phyloP scores from a whole-genome alignment of 1,284 basidiomycete genomes.

The Papiliotrema flavescens region DNA sequence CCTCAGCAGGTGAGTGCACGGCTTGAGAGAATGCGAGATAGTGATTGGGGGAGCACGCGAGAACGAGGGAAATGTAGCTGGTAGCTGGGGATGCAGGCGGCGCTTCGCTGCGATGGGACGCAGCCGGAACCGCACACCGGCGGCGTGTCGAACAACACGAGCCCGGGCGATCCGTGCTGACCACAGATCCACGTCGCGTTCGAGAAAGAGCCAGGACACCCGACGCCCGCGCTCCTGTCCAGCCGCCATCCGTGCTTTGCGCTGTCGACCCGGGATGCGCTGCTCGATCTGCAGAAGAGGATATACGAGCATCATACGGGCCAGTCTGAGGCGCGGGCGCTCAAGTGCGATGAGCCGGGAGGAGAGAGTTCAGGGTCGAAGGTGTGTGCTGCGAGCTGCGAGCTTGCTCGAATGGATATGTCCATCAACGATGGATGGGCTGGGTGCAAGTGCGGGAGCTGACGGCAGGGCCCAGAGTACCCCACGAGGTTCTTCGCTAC shows the following conservation, averaged over 20 bases:
- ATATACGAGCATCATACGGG: slow-evolving; percentile 31
- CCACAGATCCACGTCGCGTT: slow-evolving; percentile 39
- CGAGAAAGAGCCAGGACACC: slow-evolving; percentile 11
- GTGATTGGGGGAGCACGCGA: no score
- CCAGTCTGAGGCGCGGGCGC: slow-evolving; percentile 22
- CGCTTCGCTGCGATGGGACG: no score
- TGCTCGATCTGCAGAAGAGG: slow-evolving; percentile 34
- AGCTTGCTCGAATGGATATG: no score
- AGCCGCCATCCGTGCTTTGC: slow-evolving; percentile 44
- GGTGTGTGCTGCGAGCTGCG: slow-evolving; percentile 12
- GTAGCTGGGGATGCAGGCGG: no score
- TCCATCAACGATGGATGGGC: no score
- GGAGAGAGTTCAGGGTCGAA: slow-evolving; percentile 38
- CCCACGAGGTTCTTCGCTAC: slow-evolving; percentile 44
- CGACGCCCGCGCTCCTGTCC: slow-evolving; percentile 15
- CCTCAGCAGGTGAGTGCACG: slow-evolving; percentile 32
- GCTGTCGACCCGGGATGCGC: slow-evolving; percentile 24
- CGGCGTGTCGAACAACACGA: no score
- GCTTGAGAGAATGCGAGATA: no score
- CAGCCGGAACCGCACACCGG: no score
- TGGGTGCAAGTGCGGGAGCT: background rate
- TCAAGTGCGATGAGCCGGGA: slow-evolving; percentile 38
- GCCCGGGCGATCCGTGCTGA: background rate
- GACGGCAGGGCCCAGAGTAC: slow-evolving; percentile 39
- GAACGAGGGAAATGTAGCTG: no score